Conservation (phyloP, 305 asterid species). For the Euphrasia arctica region DNA sequence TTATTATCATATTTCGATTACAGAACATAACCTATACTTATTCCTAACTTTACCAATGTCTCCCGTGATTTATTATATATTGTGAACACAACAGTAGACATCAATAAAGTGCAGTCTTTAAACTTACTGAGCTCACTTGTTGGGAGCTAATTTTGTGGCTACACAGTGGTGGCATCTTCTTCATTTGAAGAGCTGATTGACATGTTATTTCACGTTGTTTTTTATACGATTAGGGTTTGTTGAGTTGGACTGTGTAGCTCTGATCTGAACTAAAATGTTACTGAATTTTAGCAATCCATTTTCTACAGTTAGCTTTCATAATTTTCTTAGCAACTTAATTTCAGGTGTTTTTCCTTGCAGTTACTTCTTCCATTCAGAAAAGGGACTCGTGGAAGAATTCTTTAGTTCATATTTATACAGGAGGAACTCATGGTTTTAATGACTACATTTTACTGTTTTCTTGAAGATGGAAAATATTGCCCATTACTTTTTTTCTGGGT, state of each 20-base stretch:
- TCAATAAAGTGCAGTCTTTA: too few relatives aligned
- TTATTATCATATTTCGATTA: background rate
- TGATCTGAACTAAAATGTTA: background rate
- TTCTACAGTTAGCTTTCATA: background rate
- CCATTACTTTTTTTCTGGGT: constrained; percentile 24
- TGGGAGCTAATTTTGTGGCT: too few relatives aligned
- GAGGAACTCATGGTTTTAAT: constrained; percentile 22
- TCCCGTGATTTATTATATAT: background rate
- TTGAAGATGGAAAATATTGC: constrained; percentile 37
- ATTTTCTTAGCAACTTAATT: constrained; percentile 2
- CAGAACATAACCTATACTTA: background rate
- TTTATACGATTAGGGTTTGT: background rate
- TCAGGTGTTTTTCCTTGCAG: constrained; percentile 30
- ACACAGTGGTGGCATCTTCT: too few relatives aligned
- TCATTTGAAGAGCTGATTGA: too few relatives aligned
- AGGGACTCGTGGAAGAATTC: constrained; percentile 27
- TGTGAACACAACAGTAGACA: too few relatives aligned
- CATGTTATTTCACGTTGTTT: background rate
- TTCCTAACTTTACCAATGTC: background rate
- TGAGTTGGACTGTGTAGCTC: constrained; percentile 8
- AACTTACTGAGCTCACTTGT: too few relatives aligned
- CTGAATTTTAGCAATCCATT: background rate
- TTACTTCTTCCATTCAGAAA: constrained; percentile 26
- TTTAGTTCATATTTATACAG: constrained; percentile 23
- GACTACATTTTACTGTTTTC: constrained; percentile 27